Conservation (phyloP, 768 basidiomycete genomes). For the Termitomyces sp. region DNA sequence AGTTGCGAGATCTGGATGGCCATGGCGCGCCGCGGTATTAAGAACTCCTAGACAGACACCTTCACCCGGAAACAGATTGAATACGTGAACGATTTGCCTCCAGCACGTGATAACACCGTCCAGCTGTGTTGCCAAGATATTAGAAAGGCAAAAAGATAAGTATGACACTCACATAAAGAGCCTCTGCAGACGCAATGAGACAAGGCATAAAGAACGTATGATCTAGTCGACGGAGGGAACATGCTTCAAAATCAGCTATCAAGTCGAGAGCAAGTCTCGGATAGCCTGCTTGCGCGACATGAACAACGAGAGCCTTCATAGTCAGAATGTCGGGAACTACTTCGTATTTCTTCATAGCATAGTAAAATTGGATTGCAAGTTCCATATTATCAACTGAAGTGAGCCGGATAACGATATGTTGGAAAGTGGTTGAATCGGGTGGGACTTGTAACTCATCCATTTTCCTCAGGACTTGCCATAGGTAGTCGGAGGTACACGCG, state of each 20-base stretch:
- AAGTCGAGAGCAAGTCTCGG: slow-evolving; percentile 72
- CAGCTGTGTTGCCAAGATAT: slow-evolving; percentile 31
- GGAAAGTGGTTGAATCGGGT: slow-evolving; percentile 50
- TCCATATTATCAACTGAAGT: slow-evolving; percentile 51
- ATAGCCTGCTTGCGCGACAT: slow-evolving; percentile 47
- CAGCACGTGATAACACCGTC: slow-evolving; percentile 64
- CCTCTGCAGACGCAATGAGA: slow-evolving; percentile 57
- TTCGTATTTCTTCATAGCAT: slow-evolving; percentile 48
- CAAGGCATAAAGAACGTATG: slow-evolving; percentile 59
- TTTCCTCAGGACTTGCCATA: slow-evolving; percentile 46
- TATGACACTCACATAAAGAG: slow-evolving; percentile 53
- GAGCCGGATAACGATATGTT: slow-evolving; percentile 44
- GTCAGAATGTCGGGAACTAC: slow-evolving; percentile 45
- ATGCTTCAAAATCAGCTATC: slow-evolving; percentile 51
- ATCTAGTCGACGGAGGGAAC: slow-evolving; percentile 47
- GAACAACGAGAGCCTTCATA: slow-evolving; percentile 43
- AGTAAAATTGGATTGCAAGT: slow-evolving; percentile 52
- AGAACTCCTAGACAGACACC: slow-evolving; percentile 67
- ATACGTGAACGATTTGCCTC: slow-evolving; percentile 47
- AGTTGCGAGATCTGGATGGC: slow-evolving; percentile 62
- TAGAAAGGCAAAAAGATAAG: neutral
- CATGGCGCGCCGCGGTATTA: slow-evolving; percentile 66
- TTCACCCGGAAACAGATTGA: slow-evolving; percentile 62
- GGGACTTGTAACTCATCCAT: slow-evolving; percentile 46
- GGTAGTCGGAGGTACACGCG: slow-evolving; percentile 27